A percentile compares a stretch with the other conserved stretches of the same genome.
Evolutionary conservation across 371 early-diverging fungal genomes (phyloP).

Genomic region (Batrachochytrium dendrobatidis): DNA sequence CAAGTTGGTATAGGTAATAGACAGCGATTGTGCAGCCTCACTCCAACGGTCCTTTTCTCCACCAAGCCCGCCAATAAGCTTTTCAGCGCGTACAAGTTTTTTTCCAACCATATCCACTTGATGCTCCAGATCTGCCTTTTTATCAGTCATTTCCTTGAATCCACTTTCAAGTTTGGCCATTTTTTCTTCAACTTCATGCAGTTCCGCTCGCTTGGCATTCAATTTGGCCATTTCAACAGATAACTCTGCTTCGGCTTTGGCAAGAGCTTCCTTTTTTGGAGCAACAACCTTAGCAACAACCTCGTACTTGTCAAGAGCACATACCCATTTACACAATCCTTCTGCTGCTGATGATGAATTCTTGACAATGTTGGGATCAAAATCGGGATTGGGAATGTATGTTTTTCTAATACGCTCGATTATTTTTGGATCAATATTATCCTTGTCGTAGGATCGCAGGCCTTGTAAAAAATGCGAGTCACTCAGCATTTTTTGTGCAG

Average conservation of each 20-base stretch:
- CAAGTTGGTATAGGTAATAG: slow-evolving; percentile 33
- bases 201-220: slow-evolving; percentile 43
- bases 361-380: slow-evolving; percentile 51
- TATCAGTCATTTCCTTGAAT: slow-evolving; percentile 43
- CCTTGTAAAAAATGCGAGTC: slow-evolving; percentile 45
- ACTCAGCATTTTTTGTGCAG: slow-evolving; percentile 41
- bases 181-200: slow-evolving; percentile 53
- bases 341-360: slow-evolving; percentile 53
- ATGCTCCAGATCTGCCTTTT: slow-evolving; percentile 47
- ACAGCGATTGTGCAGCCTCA: slow-evolving; percentile 35
- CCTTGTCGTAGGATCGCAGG: slow-evolving; percentile 42
- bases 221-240: slow-evolving; percentile 47
- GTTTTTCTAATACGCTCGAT: slow-evolving; percentile 42
- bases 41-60: slow-evolving; percentile 53
- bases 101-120: slow-evolving; percentile 48
- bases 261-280: slow-evolving; percentile 51
- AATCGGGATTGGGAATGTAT: slow-evolving; percentile 51
- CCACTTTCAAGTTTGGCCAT: slow-evolving; percentile 37
- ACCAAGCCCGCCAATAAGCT: slow-evolving; percentile 50
- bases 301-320: slow-evolving; percentile 53
- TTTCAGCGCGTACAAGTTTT: slow-evolving; percentile 47
- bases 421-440: slow-evolving; percentile 44
- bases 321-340: slow-evolving; percentile 52
- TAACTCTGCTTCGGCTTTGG: slow-evolving; percentile 46
- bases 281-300: slow-evolving; percentile 52